These are phyloP conservation scores for Castanospermum australe DNA, from an alignment of 306 rosid genomes.

Conservation along the genomic window DNA sequence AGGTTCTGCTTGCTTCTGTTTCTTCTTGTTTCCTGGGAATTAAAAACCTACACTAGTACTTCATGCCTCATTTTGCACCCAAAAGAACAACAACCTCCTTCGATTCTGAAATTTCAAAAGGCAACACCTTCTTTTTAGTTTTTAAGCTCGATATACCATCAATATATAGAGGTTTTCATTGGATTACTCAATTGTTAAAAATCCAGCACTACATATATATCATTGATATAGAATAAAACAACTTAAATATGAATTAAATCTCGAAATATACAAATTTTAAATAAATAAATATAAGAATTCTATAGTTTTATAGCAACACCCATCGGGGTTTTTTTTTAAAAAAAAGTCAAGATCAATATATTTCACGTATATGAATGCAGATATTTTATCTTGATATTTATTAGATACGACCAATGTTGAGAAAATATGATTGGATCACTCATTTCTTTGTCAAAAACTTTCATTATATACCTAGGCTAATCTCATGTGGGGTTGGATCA, in stretches of 20 bases:
- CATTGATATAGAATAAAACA: too few relatives aligned
- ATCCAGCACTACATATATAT: too few relatives aligned
- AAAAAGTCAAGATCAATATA: too few relatives aligned
- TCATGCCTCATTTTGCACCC: not conserved
- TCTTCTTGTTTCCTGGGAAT: not conserved
- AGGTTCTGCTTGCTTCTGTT: conserved; percentile 5
- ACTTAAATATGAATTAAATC: too few relatives aligned
- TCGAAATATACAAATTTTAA: too few relatives aligned
- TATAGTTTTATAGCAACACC: too few relatives aligned
- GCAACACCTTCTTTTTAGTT: not conserved
- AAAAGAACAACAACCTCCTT: not conserved
- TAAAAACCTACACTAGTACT: not conserved
- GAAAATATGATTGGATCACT: not conserved
- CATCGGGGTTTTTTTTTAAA: too few relatives aligned
- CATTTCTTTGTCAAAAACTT: not conserved
- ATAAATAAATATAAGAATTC: too few relatives aligned
- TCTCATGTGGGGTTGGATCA: not conserved
- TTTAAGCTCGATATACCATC: too few relatives aligned
- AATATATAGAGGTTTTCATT: too few relatives aligned
- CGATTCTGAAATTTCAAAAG: not conserved
- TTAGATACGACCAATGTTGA: too few relatives aligned
- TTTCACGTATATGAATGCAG: not conserved
- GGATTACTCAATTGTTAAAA: too few relatives aligned
- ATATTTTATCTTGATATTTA: not conserved
- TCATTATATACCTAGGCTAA: not conserved